Evolutionary conservation across 495 filamentous ascomycete species (phyloP).

Genomic region (Podospora anserina): DNA sequence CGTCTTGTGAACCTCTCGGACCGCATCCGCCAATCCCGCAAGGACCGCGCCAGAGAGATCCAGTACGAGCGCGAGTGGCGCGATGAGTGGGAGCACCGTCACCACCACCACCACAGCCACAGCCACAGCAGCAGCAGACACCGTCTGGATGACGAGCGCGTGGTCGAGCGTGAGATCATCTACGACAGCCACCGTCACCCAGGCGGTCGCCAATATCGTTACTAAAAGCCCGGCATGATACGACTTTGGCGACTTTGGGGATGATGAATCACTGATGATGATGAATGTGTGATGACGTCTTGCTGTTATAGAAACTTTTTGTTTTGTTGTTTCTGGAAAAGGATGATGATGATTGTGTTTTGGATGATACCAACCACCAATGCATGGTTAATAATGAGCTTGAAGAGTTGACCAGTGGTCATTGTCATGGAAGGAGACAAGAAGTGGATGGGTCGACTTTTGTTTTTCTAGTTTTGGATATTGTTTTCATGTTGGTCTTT

Average conservation of each 20-base stretch:
- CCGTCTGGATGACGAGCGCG: conserved; percentile 53
- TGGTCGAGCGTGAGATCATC: conserved; percentile 57
- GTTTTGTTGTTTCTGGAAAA: background rate
- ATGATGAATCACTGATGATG: conserved; percentile 3
- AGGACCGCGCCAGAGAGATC: conserved; percentile 74
- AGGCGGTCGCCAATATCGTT: conserved; percentile 19
- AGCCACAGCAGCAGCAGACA: conserved; percentile 33
- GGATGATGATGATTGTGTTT: background rate
- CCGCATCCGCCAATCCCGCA: conserved; percentile 72
- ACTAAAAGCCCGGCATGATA: conserved; percentile 5
- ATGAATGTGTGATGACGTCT: conserved; percentile 7
- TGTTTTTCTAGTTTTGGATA: background rate
- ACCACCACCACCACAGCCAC: conserved; percentile 33
- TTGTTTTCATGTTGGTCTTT: background rate
- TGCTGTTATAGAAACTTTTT: conserved; percentile 7
- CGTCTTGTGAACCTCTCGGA: conserved; percentile 78
- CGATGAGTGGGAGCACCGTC: conserved; percentile 64
- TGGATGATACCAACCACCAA: background rate
- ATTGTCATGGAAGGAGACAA: background rate
- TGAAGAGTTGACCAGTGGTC: conserved; percentile 7
- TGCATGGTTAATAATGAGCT: conserved; percentile 4
- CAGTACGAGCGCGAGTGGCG: conserved; percentile 68
- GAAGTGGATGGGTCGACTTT: background rate
- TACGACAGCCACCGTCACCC: conserved; percentile 43
- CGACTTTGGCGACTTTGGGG: conserved; percentile 6